Evolutionary conservation across 2,329 filamentous ascomycete genomes (phyloP).

Genomic region (Trichoderma koningii): DNA sequence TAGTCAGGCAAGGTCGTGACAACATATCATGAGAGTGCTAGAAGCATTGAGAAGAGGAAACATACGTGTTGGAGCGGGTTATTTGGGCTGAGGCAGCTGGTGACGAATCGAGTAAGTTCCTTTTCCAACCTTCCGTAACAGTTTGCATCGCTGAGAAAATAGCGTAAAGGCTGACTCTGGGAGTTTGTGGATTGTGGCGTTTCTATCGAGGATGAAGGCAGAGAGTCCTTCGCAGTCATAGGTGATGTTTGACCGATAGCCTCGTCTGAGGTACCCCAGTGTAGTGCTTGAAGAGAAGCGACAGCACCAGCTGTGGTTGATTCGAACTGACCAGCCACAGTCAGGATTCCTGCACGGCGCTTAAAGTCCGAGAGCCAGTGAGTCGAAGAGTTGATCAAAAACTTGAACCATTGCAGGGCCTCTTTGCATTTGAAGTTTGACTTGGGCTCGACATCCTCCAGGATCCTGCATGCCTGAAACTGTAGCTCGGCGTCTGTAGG

Average conservation of each 20-base stretch:
- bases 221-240: background rate
- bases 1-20: background rate
- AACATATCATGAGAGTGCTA: background rate
- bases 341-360: background rate
- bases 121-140: conserved; percentile 15
- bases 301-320: background rate
- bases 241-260: background rate
- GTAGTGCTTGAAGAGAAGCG: background rate
- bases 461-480: conserved; percentile 6
- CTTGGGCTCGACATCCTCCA: conserved; percentile 15
- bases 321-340: background rate
- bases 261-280: conserved; percentile 4
- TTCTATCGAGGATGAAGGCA: background rate
- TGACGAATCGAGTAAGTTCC: conserved; percentile 20
- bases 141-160: conserved; percentile 20
- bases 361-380: conserved; percentile 13
- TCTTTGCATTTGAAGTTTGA: conserved; percentile 14
- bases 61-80: conserved; percentile 20
- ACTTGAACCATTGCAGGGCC: conserved; percentile 20
- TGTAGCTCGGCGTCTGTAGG: conserved; percentile 7
- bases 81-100: conserved; percentile 13
- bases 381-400: conserved; percentile 3
- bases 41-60: background rate
- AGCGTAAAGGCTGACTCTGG: background rate
- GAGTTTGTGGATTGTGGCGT: background rate